A percentile compares a stretch with the other conserved stretches of the same genome.
phyloP scores from a whole-genome alignment of 2,329 filamentous ascomycete species.

The Epichloe scottii region DNA sequence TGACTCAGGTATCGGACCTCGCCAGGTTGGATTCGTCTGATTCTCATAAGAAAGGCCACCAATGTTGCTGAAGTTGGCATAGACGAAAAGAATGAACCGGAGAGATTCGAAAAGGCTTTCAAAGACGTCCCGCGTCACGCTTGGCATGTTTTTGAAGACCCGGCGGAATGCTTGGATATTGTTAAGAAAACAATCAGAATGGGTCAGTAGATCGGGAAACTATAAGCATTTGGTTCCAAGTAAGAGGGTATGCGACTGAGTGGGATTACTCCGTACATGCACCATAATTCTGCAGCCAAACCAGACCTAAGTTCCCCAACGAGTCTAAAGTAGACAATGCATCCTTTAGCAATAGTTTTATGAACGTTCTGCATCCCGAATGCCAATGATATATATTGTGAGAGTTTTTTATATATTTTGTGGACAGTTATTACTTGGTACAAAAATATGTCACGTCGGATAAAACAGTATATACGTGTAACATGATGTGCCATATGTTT shows the following conservation, averaged over 20 bases:
- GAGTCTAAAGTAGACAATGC: too few species aligned
- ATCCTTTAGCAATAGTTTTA: too few species aligned
- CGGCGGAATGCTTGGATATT: conserved; percentile 45
- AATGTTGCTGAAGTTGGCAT: conserved; percentile 60
- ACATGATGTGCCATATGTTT: too few species aligned
- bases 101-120: conserved; percentile 76
- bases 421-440: too few species aligned
- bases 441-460: too few species aligned
- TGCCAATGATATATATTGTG: too few species aligned
- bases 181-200: conserved; percentile 13
- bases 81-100: conserved; percentile 58
- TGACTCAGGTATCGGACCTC: conserved; percentile 42
- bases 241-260: neutral
- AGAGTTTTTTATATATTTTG: too few species aligned
- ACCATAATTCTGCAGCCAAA: neutral
- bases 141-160: conserved; percentile 77
- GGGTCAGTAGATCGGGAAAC: neutral
- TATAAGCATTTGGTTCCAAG: too few species aligned
- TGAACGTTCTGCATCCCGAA: too few species aligned
- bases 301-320: too few species aligned
- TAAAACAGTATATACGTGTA: too few species aligned
- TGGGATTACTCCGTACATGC: neutral
- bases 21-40: conserved; percentile 67
- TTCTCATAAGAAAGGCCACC: conserved; percentile 74
- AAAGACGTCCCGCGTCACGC: conserved; percentile 52